A percentile compares a stretch with the other conserved stretches of the same genome.
These are phyloP conservation scores for Hysterium pulicare DNA, from an alignment of 2,329 filamentous ascomycete species.

Conservation along the genomic window DNA sequence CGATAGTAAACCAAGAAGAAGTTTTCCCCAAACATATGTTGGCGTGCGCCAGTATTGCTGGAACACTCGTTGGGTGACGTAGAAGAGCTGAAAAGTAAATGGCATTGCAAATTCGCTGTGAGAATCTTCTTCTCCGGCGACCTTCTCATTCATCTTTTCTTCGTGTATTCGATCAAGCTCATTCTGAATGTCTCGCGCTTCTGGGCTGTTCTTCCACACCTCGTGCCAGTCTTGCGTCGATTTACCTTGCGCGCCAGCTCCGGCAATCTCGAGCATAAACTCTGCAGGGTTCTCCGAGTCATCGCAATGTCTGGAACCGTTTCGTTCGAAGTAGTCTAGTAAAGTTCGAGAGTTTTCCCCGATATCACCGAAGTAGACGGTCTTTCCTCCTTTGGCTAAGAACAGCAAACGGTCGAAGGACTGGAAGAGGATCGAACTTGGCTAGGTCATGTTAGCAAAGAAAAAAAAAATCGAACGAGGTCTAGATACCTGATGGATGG, in stretches of 20 bases:
- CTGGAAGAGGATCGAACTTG: conserved; percentile 44
- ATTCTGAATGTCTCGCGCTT: conserved; percentile 24
- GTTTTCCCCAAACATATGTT: conserved; percentile 38
- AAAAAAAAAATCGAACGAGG: neutral
- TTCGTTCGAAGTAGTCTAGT: conserved; percentile 56
- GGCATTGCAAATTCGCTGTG: conserved; percentile 45
- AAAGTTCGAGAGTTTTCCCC: conserved; percentile 41
- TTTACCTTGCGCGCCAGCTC: conserved; percentile 28
- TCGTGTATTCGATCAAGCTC: conserved; percentile 41
- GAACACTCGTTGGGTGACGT: conserved; percentile 42
- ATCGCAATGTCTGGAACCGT: conserved; percentile 60
- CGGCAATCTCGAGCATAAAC: conserved; percentile 62
- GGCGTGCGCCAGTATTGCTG: conserved; percentile 48
- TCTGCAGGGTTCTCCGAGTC: conserved; percentile 69
- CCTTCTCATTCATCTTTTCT: conserved; percentile 26
- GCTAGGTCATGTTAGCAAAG: conserved; percentile 10
- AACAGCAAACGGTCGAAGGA: conserved; percentile 45
- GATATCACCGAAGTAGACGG: conserved; percentile 48
- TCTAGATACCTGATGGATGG: conserved; percentile 40
- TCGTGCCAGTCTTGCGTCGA: conserved; percentile 38
- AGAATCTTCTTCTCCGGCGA: conserved; percentile 28
- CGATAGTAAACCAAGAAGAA: conserved; percentile 22
- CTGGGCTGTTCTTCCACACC: conserved; percentile 34
- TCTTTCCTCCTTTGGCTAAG: conserved; percentile 43
- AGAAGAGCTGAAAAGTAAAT: conserved; percentile 28